phyloP scores from a whole-genome alignment of 2,329 filamentous ascomycete genomes.

The Rhynchosporium graminicola region DNA sequence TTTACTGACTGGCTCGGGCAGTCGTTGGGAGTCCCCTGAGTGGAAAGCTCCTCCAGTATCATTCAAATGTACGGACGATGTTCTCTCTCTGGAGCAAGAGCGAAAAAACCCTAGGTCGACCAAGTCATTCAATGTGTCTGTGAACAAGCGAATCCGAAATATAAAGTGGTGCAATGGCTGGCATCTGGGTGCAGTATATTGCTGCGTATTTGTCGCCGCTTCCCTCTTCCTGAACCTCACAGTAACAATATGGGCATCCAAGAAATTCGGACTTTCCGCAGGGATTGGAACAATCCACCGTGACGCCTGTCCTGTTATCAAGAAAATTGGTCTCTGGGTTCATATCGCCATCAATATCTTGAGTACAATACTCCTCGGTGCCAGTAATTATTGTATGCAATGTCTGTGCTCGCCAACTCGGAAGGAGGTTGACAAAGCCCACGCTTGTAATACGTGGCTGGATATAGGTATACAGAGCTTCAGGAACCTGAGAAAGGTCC shows the following conservation, averaged over 20 bases:
- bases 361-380: conserved; percentile 47
- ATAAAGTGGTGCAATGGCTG: conserved; percentile 20
- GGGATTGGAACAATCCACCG: conserved; percentile 26
- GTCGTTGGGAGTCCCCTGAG: conserved; percentile 18
- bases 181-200: conserved; percentile 20
- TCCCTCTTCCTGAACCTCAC: conserved; percentile 24
- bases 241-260: conserved; percentile 26
- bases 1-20: conserved; percentile 3
- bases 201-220: conserved; percentile 13
- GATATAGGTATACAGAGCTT: conserved; percentile 48
- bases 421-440: conserved; percentile 50
- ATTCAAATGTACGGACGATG: conserved; percentile 21
- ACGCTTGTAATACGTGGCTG: conserved; percentile 45
- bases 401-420: conserved; percentile 52
- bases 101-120: conserved; percentile 15
- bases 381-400: conserved; percentile 56
- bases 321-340: conserved; percentile 32
- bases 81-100: conserved; percentile 9
- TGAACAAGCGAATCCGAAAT: not conserved
- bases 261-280: conserved; percentile 21
- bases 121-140: not conserved
- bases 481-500: conserved; percentile 40
- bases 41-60: conserved; percentile 12
- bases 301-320: conserved; percentile 22
- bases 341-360: conserved; percentile 52